phyloP scores from a whole-genome alignment of 208 protist genomes.

The Angomonas ambiguus region DNA sequence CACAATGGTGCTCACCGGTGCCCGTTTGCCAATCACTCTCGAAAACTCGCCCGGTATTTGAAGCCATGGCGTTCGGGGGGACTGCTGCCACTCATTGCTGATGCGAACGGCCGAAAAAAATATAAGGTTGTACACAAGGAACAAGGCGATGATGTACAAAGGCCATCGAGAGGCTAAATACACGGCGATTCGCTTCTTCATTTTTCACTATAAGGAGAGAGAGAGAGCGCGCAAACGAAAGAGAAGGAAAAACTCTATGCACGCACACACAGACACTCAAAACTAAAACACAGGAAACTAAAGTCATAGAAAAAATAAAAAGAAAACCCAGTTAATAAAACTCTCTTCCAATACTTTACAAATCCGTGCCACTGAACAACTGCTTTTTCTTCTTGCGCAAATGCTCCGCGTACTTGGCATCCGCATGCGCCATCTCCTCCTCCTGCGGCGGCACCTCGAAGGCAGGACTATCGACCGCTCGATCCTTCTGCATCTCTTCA shows the following conservation, averaged over 20 bases:
- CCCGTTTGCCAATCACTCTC: too few species aligned
- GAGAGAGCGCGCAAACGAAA: conserved; percentile 4
- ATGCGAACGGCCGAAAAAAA: neutral
- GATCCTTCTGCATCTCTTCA: conserved; percentile 56
- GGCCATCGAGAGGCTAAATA: neutral
- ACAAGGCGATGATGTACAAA: neutral
- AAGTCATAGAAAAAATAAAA: too few species aligned
- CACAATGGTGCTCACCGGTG: too few species aligned
- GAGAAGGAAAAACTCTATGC: conserved; percentile 1
- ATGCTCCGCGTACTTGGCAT: conserved; percentile 49
- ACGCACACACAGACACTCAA: neutral
- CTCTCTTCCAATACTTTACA: neutral
- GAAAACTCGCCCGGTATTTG: too few species aligned
- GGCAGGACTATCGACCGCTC: conserved; percentile 44
- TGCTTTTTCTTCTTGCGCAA: conserved; percentile 43
- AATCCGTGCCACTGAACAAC: conserved; percentile 22
- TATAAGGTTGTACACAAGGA: neutral
- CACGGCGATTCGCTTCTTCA: neutral
- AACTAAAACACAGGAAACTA: neutral
- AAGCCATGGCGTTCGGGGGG: too few species aligned
- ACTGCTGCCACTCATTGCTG: too few species aligned
- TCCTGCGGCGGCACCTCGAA: conserved; percentile 47
- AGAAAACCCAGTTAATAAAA: neutral
- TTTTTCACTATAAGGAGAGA: neutral
- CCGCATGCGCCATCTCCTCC: conserved; percentile 23